A percentile compares a stretch with the other conserved stretches of the same genome.
Conservation (phyloP, 495 filamentous ascomycete species). For the Sordaria brevicollis region DNA sequence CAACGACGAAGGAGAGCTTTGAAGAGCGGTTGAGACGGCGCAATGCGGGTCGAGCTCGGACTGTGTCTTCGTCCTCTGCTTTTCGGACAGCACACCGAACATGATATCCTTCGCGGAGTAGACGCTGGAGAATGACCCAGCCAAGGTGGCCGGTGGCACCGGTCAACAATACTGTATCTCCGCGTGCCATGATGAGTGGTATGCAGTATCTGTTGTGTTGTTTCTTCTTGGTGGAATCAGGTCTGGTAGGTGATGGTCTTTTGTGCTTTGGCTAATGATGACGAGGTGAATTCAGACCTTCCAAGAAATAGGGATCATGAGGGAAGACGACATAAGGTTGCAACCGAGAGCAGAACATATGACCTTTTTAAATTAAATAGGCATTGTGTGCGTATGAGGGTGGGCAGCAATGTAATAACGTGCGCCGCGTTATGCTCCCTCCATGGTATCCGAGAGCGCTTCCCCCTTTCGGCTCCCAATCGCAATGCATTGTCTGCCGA, state of each 20-base stretch:
- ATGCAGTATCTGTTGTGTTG: background rate
- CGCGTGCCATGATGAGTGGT: background rate
- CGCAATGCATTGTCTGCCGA: background rate
- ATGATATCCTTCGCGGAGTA: conserved; percentile 27
- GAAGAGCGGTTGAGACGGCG: conserved; percentile 16
- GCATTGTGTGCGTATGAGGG: background rate
- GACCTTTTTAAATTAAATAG: background rate
- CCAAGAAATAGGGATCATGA: background rate
- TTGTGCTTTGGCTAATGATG: background rate
- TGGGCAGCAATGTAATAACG: background rate
- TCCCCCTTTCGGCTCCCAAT: background rate
- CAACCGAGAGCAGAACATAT: background rate
- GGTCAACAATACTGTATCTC: background rate
- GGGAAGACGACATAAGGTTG: background rate
- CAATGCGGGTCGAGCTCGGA: conserved; percentile 20
- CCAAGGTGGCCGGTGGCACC: background rate
- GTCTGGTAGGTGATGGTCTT: background rate
- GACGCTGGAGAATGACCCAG: conserved; percentile 23
- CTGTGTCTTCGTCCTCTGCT: conserved; percentile 17
- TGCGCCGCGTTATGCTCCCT: background rate
- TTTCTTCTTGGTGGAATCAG: background rate
- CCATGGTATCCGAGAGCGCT: background rate
- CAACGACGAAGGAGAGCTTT: conserved; percentile 29
- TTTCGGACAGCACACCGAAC: conserved; percentile 39
- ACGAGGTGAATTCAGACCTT: background rate